Base-by-base conservation (phyloP, 2,329 filamentous ascomycete species). In the Graphium sp. region DNA sequence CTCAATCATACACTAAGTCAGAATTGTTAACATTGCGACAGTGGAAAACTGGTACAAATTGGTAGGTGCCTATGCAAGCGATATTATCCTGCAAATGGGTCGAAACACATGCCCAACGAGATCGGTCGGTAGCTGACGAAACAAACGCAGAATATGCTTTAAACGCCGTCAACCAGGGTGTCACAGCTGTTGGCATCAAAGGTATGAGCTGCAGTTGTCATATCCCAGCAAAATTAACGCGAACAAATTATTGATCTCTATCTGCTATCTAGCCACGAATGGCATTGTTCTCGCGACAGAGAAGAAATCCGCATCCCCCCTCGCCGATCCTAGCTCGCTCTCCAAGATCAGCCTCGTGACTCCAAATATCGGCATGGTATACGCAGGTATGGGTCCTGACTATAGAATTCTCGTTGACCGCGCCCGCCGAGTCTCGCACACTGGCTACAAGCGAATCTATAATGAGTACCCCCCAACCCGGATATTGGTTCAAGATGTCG, bases 381-480 rank as follows among this genome's bases (percentile, higher is more conserved):
- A 98, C 62, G 85, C 84, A 29, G 89, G 89, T 51, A 98, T 98
- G 89, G 87, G 89, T 18, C 89, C 89, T 34, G 89, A 98, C 57
- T 98, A 95, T 63, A 76, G 89, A 54, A 83, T 98, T 33, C 70
- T 98, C 31, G 89, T 95, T 43, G 89, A 98, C 65, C 87, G 85
- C 56, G 89, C 89, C 43, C 84, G 89, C 50, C 98, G 95, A 59
- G 89, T 94, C 41, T 93, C 85, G 32, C 89, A 98, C 61, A 92
- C 89, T 26, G 79, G 76, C 54, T 98, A 98, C 74, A 98, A 98
- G 73, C 83, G 89, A 55, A 85, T 98, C 62, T 98, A 98, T 67
- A 98, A 98, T 60, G 89, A 98, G 62, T 98, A 98, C 62, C 89
- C 89, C n/a, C 89, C 89, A 5, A 98, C 89, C 32, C 76, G 89